Evolutionary conservation across 805 yeast species (phyloP), one percentile per base, ranked within the genome.

Genomic region (Ogataea pilisensis): DNA sequence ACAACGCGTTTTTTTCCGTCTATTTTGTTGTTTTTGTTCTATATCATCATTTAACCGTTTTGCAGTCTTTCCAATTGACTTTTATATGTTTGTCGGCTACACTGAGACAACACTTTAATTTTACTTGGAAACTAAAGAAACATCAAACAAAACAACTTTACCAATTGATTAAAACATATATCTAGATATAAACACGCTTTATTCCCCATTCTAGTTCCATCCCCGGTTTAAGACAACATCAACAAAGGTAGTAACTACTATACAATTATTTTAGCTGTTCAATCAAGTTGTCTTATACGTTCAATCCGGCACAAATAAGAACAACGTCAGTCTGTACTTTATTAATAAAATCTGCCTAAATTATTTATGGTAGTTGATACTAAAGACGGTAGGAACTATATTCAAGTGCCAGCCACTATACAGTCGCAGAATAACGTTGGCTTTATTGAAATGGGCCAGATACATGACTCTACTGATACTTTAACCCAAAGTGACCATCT

Each of bases 401-500:
- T 14, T 20, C 18, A 32, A 13, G 19, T 14, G 14, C 14, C 31
- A 12, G 31, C 24, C 25, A 24, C 22, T 19, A 37, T 22, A 11
- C 34, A 36, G 21, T 16, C 22, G 9, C 17, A 19, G 20, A 34
- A 16, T 14, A 20, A 18, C 25, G 14, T 19, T 5, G 14, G 6
- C 24, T n/a, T 13, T 13, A 19, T 41, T 16, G 42, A 43, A 26
- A 42, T 49, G 11, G 43, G 38, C n/a, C 25, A 39, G 22, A 40
- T 45, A 34, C 41, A 47, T 34, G 39, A 44, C 26, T 50, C 54
- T n/a, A 46, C 42, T 16, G 54, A 50, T 40, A 50, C 51, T 16
- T 37, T 48, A 17, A 48, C 26, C 13, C 14, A 27, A 27, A 13
- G 13, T 46, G n/a, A 24, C 45, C 14, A 17, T 29, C 9, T 34